These are phyloP conservation scores for Aspergillus viridinutans DNA, from an alignment of 2,329 filamentous ascomycete species.

Conservation along the genomic window DNA sequence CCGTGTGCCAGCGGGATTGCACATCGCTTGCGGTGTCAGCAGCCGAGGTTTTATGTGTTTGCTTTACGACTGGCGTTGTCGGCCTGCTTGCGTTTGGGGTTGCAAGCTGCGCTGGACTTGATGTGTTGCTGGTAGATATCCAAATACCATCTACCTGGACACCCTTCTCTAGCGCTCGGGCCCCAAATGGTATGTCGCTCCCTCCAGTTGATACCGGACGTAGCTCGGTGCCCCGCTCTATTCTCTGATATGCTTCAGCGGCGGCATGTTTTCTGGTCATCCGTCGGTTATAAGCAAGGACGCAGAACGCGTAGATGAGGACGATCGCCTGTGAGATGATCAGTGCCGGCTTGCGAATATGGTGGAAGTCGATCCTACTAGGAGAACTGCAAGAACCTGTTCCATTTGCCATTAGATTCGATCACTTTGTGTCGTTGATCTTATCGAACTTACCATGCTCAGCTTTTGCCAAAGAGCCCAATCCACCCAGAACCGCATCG, in stretches of 20 bases:
- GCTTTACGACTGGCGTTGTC: not conserved
- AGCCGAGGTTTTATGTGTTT: not conserved
- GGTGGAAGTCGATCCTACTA: conserved; percentile 43
- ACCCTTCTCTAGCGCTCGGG: conserved; percentile 78
- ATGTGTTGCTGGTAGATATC: conserved; percentile 54
- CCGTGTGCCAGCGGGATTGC: conserved; percentile 3
- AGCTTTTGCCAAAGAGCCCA: conserved; percentile 88
- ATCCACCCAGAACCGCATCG: conserved; percentile 55
- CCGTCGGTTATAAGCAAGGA: conserved; percentile 56
- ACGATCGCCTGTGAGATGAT: conserved; percentile 52
- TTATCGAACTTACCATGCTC: conserved; percentile 66
- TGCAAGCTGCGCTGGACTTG: conserved; percentile 18
- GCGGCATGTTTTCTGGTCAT: conserved; percentile 58
- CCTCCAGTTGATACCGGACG: conserved; percentile 50
- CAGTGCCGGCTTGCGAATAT: conserved; percentile 17
- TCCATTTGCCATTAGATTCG: conserved; percentile 11
- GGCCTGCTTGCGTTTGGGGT: conserved; percentile 21
- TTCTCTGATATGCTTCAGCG: conserved; percentile 63
- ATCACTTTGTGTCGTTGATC: not conserved
- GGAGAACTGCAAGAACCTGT: conserved; percentile 68
- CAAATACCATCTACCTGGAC: conserved; percentile 82
- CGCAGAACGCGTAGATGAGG: conserved; percentile 63
- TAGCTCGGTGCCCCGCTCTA: conserved; percentile 48
- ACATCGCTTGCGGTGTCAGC: not conserved
- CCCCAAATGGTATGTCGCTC: conserved; percentile 75